Evolutionary conservation across 441 rosid genomes (phyloP), one percentile per base, ranked within the genome.

Genomic region (Croton laevigatus): DNA sequence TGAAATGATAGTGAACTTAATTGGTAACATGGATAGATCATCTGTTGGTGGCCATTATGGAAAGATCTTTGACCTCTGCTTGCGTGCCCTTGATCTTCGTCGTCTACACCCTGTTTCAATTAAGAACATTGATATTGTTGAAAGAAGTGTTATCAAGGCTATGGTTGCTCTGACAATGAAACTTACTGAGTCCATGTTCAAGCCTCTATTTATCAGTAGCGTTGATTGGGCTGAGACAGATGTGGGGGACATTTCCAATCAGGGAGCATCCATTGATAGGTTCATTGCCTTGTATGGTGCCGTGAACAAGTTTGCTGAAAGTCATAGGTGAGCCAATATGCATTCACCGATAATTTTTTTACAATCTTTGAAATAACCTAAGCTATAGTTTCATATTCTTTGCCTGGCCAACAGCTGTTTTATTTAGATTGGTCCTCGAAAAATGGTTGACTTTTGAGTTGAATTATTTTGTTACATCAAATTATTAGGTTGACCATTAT

Each of bases 101-200:
- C 87, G 83, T 73, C 97, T 83, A 75, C 81, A 73, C 64, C 89
- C 88, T 59, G 80, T 71, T 62, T 82, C 97, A 54, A 75, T 96
- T 73, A 77, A 71, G 77, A 73, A 86, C 69, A 81, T 96, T 46
- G 80, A 87, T 76, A 81, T 70, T 3, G 94, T 93, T 5, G 99
- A 96, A 72, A 78, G 75, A 79, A 90, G 88, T 72, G 86, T 96
- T 17, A 79, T 88, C 62, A 82, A 69, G 65, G 83, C 96, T 55
- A 78, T 87, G 69, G 68, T 88, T 73, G 70, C 88, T 42, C 84
- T 96, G 78, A 91, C 97, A 51, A 96, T 90, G 94, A 96, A 91
- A 78, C 96, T 96, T 64, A 96, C 97, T 0, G 99, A 96, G 82
- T 83, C 85, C 8, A 91, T 90, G 96, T 96, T 96, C 82, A 93